Evolutionary conservation across 1,284 basidiomycete genomes (phyloP), one percentile per base, ranked within the genome.

Genomic region (Fomes fomentarius): DNA sequence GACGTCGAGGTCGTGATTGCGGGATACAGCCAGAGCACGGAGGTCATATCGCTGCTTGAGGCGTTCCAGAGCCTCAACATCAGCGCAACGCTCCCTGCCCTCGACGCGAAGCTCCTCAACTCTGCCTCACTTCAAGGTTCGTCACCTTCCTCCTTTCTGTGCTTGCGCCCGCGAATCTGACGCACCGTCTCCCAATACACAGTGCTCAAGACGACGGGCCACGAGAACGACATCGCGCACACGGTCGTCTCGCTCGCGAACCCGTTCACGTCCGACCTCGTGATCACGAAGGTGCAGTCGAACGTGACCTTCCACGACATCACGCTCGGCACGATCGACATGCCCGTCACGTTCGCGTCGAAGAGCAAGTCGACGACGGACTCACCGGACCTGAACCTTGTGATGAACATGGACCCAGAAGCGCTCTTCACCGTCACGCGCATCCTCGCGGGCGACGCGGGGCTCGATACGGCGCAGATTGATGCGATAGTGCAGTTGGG

Each of bases 321-420:
- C 57, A 70, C 70, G 37, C 76, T 93, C 25, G 91, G 89, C 2
- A 78, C 76, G 24, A 91, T 93, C 61, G 74, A 81, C 52, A 78
- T 80, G 12, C 63, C 72, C 10, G 82, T 81, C 0, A 75, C 80
- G 58, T 89, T 91, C 63, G 66, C 67, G 11, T 76, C 81, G 0
- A 64, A 74, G 6, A 84, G 86, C 14, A 83, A 84, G 52, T 69
- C 76, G 5, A 81, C 77, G 3, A 85, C 82, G 1, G 71, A 74
- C 30, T 89, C 87, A 11, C 88, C 89, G 3, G 66, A 67, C 7
- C 70, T 92, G 52, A 71, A 83, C 50, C 71, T 93, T 41, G 72
- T 82, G 62, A 78, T 92, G 77, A 91, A 91, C 67, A 79, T 88
- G 57, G 85, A 89, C 61, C 89, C 88, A 21, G 70, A 81, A n/a